A percentile compares a stretch with the other conserved stretches of the same genome.
Conservation (phyloP, 1,284 basidiomycete species). For the Pyrrhoderma noxium region DNA sequence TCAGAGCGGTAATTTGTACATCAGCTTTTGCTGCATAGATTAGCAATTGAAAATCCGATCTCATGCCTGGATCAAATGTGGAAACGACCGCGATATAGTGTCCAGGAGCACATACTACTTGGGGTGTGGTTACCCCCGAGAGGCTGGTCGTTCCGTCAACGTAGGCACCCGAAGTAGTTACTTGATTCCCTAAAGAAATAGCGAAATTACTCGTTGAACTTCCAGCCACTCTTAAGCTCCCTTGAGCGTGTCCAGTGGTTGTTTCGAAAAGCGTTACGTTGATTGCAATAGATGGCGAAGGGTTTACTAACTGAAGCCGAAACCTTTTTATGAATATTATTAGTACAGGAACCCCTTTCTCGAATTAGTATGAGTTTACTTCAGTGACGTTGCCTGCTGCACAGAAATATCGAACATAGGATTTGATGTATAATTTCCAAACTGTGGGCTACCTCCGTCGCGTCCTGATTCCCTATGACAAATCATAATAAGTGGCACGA, state of each 20-base stretch:
- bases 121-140: slow-evolving; percentile 61
- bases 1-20: slow-evolving; percentile 8
- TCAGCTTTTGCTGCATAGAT: slow-evolving; percentile 36
- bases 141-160: slow-evolving; percentile 43
- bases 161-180: slow-evolving; percentile 72
- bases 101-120: slow-evolving; percentile 45
- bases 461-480: slow-evolving; percentile 35
- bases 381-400: slow-evolving; percentile 44
- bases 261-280: slow-evolving; percentile 55
- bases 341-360: not conserved
- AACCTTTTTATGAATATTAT: slow-evolving; percentile 34
- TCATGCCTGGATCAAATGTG: slow-evolving; percentile 56
- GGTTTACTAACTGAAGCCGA: slow-evolving; percentile 53
- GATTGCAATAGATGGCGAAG: slow-evolving; percentile 38
- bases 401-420: slow-evolving; percentile 62
- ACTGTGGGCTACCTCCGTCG: slow-evolving; percentile 63
- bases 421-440: slow-evolving; percentile 55
- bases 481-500: no score
- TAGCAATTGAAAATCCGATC: slow-evolving; percentile 52
- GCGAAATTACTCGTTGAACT: not conserved
- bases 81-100: slow-evolving; percentile 70
- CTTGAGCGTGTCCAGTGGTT: slow-evolving; percentile 18
- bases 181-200: slow-evolving; percentile 34
- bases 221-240: not conserved
- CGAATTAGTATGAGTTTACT: slow-evolving; percentile 41